A percentile compares a stretch with the other conserved stretches of the same genome.
Conservation (phyloP, 345 rosid species). For the Moricandia arvensis region DNA sequence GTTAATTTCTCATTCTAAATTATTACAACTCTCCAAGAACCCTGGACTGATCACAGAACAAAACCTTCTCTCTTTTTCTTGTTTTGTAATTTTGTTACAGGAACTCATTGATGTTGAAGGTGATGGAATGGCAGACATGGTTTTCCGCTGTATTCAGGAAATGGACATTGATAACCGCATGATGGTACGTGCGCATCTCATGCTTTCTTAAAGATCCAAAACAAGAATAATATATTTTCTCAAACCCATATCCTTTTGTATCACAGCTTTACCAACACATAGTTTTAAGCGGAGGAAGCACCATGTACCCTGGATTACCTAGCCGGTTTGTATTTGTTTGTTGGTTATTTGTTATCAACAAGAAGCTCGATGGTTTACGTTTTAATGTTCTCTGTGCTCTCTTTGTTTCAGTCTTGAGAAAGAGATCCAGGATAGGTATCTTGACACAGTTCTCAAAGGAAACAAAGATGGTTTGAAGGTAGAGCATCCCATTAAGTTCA, state of each 20-base stretch:
- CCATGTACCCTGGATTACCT: slow-evolving; percentile 98
- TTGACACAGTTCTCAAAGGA: slow-evolving; percentile 87
- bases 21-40: neutral
- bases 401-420: slow-evolving; percentile 72
- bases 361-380: neutral
- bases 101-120: slow-evolving; percentile 98
- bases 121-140: slow-evolving; percentile 99
- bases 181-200: slow-evolving; percentile 53
- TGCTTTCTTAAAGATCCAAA: neutral
- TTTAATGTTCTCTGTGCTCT: neutral
- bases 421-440: slow-evolving; percentile 87
- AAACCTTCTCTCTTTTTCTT: neutral
- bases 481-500: neutral
- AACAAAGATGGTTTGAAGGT: slow-evolving; percentile 96
- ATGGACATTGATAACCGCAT: slow-evolving; percentile 98
- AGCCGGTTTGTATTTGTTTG: slow-evolving; percentile 56
- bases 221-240: neutral
- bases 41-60: neutral
- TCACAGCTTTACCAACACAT: slow-evolving; percentile 94
- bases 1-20: slow-evolving; percentile 2
- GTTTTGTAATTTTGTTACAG: slow-evolving; percentile 32
- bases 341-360: neutral
- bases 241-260: neutral
- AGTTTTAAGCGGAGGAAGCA: slow-evolving; percentile 97
- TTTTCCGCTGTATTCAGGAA: slow-evolving; percentile 97